Percentiles rank a stretch among this genome's conserved stretches.
phyloP scores from a whole-genome alignment of 2,329 filamentous ascomycete species.

The Grosmannia serpens region DNA sequence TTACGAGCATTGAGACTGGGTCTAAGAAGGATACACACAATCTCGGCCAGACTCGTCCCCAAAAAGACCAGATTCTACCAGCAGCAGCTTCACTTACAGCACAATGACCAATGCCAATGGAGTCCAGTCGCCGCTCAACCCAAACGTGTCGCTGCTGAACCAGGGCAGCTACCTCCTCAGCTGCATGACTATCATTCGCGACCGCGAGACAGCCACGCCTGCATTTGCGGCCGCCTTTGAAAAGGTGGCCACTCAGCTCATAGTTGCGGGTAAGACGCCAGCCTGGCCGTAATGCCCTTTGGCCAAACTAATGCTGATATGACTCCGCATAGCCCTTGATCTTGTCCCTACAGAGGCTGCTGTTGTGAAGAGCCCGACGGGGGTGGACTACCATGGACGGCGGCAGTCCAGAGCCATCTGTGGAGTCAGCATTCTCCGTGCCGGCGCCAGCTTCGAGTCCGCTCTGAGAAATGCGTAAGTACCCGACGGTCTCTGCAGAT shows the following conservation, averaged over 20 bases:
- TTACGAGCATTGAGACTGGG: too few relatives aligned
- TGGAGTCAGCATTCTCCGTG: conserved; percentile 4
- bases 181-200: conserved; percentile 1
- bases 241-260: background rate
- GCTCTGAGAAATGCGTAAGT: background rate
- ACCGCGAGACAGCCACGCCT: background rate
- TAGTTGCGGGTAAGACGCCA: background rate
- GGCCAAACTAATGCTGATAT: background rate
- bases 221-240: background rate
- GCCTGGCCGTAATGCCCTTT: background rate
- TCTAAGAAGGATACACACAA: background rate
- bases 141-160: background rate
- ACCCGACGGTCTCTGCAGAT: background rate
- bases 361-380: background rate
- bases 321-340: background rate
- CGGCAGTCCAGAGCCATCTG: background rate
- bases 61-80: too few relatives aligned
- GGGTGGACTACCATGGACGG: background rate
- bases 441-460: conserved; percentile 1
- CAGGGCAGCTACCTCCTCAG: conserved; percentile 3
- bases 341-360: background rate
- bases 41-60: background rate
- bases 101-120: background rate
- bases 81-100: background rate
- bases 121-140: background rate